Evolutionary conservation across 148 eudicot genomes (phyloP), one percentile per base, ranked within the genome.

Genomic region (Polygonum aviculare): DNA sequence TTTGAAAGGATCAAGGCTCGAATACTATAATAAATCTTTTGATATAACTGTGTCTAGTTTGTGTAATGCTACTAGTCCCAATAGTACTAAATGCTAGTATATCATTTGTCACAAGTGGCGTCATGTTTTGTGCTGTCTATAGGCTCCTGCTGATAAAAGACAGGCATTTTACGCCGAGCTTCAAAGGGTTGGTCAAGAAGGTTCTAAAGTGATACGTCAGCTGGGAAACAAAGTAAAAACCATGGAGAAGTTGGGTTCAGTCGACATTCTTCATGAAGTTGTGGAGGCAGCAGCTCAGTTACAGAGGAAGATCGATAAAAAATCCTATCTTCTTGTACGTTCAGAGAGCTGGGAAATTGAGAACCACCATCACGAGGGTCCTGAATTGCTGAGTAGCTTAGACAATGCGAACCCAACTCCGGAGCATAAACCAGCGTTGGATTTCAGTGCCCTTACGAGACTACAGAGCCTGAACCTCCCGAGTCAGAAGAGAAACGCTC

Each of bases 111-210:
- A 39, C 59, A 49, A 35, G 57, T 6, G 31, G 38, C 21, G 19
- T 11, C 36, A 62, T 18, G 47, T 74, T 50, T 59, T 76, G 35
- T 75, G 65, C 18, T 48, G 50, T 44, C 16, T 19, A 10, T 79
- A 93, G 98, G 97, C 97, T 44, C 97, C 97, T 33, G 80, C 97
- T 21, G 98, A 91, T 49, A 86, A 81, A 79, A 90, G 98, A 82
- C 86, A 59, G 65, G 88, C 90, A 5, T 94, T 94, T 55, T 77
- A 84, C 21, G 74, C 16, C 55, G 91, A 91, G 83, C 90, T 94
- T 79, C 93, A 86, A 57, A 88, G 85, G 74, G 93, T 94, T 10
- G 90, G 97, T 44, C 83, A 76, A 26, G 95, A 90, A 80, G 89
- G 98, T n/a, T 95, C 95, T 5, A 89, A 84, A 45, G 87, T 94